These are phyloP conservation scores for Suillus americanus DNA, from an alignment of 768 basidiomycete genomes.

Conservation along the genomic window DNA sequence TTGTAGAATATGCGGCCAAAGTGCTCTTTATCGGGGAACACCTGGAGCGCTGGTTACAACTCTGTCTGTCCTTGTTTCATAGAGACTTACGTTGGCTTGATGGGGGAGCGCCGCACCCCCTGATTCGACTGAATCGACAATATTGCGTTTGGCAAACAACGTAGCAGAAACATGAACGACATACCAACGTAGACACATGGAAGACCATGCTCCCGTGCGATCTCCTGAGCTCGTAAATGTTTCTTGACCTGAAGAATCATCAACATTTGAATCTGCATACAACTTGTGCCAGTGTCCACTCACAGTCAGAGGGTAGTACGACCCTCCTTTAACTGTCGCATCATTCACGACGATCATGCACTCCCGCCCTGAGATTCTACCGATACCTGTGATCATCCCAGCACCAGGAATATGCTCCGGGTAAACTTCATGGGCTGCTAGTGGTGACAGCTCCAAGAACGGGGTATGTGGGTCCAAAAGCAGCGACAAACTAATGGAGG, in stretches of 20 bases:
- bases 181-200: slow-evolving; percentile 91
- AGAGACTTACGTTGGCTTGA: slow-evolving; percentile 69
- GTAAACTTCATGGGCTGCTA: slow-evolving; percentile 90
- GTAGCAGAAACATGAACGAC: slow-evolving; percentile 21
- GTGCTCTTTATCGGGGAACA: slow-evolving; percentile 94
- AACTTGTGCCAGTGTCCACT: slow-evolving; percentile 12
- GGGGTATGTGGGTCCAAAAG: slow-evolving; percentile 86
- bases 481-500: slow-evolving; percentile 53
- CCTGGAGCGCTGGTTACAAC: slow-evolving; percentile 32
- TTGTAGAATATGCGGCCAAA: slow-evolving; percentile 98
- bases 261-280: neutral
- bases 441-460: slow-evolving; percentile 83
- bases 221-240: slow-evolving; percentile 90
- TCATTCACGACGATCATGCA: slow-evolving; percentile 94
- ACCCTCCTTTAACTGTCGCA: slow-evolving; percentile 90
- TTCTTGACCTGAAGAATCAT: slow-evolving; percentile 74
- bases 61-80: neutral
- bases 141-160: slow-evolving; percentile 4
- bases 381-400: slow-evolving; percentile 86
- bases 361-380: slow-evolving; percentile 75
- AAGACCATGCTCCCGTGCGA: slow-evolving; percentile 86
- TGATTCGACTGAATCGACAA: slow-evolving; percentile 68
- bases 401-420: slow-evolving; percentile 79
- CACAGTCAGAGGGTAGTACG: slow-evolving; percentile 87
- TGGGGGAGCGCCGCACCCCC: slow-evolving; percentile 91